A percentile compares a stretch with the other conserved stretches of the same genome.
phyloP scores from a whole-genome alignment of 2,329 filamentous ascomycete genomes.

The Aspergillus costaricaensis region DNA sequence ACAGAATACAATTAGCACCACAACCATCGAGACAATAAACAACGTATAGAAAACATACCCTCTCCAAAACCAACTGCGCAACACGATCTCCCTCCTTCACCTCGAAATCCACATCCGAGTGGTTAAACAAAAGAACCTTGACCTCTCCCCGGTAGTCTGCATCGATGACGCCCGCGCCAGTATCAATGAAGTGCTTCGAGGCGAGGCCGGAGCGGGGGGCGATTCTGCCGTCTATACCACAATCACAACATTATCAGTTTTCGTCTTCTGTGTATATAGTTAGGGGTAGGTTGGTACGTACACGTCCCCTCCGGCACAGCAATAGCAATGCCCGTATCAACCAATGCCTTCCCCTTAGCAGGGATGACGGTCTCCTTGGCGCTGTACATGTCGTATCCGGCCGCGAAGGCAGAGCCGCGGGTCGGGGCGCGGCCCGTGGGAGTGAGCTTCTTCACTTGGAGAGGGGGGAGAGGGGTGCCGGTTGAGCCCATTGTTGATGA shows the following conservation, averaged over 20 bases:
- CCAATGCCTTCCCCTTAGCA: constrained; percentile 77
- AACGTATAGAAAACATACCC: constrained; percentile 45
- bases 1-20: constrained; percentile 3
- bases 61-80: constrained; percentile 90
- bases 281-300: constrained; percentile 49
- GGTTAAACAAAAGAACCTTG: constrained; percentile 94
- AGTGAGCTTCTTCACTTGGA: constrained; percentile 87
- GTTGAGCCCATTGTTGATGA: constrained; percentile 35
- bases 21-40: not conserved
- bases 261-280: no score
- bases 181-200: constrained; percentile 93
- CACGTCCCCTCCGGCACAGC: constrained; percentile 88
- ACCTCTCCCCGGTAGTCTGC: constrained; percentile 94
- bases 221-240: constrained; percentile 72
- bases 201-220: constrained; percentile 90
- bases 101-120: constrained; percentile 76
- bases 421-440: constrained; percentile 79
- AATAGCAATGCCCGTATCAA: constrained; percentile 89
- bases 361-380: constrained; percentile 74
- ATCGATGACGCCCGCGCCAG: constrained; percentile 94
- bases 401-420: constrained; percentile 83
- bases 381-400: constrained; percentile 90
- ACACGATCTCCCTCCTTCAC: constrained; percentile 85
- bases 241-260: not conserved
- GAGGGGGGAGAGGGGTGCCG: constrained; percentile 53